phyloP scores from a whole-genome alignment of 495 filamentous ascomycete species.

The Xylaria nigripes region DNA sequence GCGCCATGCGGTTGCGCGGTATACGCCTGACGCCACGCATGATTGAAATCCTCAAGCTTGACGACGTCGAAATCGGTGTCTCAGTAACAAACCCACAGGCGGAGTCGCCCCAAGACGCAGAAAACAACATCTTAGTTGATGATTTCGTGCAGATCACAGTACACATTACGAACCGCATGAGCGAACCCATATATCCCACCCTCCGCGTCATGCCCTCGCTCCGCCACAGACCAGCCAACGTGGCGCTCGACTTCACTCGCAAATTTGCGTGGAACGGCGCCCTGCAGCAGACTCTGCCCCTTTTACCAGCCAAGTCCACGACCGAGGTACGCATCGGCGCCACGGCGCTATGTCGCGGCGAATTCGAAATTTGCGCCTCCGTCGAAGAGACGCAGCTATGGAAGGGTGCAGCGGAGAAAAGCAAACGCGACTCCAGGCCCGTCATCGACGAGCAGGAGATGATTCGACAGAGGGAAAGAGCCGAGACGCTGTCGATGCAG shows the following conservation, averaged over 20 bases:
- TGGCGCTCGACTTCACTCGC: constrained; percentile 75
- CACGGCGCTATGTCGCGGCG: constrained; percentile 65
- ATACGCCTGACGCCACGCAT: constrained; percentile 67
- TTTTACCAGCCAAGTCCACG: constrained; percentile 47
- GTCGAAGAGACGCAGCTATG: constrained; percentile 66
- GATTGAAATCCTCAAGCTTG: constrained; percentile 74
- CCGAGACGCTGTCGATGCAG: constrained; percentile 46
- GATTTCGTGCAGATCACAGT: constrained; percentile 62
- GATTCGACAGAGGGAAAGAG: constrained; percentile 28
- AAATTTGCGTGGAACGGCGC: constrained; percentile 79
- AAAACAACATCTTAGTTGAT: constrained; percentile 56
- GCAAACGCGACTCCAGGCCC: constrained; percentile 18
- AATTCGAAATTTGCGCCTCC: constrained; percentile 72
- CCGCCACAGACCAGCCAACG: constrained; percentile 59
- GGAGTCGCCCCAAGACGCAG: constrained; percentile 9
- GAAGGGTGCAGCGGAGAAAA: constrained; percentile 18
- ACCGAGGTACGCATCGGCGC: constrained; percentile 54
- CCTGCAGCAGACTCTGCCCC: constrained; percentile 62
- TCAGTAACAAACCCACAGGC: constrained; percentile 33
- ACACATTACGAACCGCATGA: constrained; percentile 62
- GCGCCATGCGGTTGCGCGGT: constrained; percentile 64
- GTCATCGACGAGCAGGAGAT: constrained; percentile 19
- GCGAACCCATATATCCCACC: constrained; percentile 58
- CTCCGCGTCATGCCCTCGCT: constrained; percentile 72
- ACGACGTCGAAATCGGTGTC: constrained; percentile 68